These are phyloP conservation scores for Nakataea oryzae DNA, from an alignment of 2,329 filamentous ascomycete genomes.

Conservation along the genomic window DNA sequence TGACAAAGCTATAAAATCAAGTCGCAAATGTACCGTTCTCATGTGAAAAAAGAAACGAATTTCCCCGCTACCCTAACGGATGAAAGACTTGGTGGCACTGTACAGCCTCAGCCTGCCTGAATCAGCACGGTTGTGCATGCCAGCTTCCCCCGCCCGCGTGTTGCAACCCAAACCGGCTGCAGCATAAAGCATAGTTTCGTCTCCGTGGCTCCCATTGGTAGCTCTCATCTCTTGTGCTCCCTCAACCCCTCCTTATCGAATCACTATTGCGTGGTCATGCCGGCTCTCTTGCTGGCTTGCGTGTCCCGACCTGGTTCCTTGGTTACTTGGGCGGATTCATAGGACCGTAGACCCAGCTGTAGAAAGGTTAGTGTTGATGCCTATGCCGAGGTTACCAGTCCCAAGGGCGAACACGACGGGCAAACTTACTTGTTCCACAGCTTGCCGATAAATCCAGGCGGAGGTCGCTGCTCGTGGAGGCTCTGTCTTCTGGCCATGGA, in stretches of 20 bases:
- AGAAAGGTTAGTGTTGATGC: background rate
- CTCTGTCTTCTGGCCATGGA: conserved; percentile 39
- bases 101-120: background rate
- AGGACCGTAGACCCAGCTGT: conserved; percentile 2
- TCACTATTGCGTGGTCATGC: background rate
- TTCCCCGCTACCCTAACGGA: background rate
- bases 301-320: background rate
- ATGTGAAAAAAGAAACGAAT: background rate
- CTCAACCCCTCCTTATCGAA: background rate
- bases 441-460: conserved; percentile 38
- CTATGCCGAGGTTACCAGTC: background rate
- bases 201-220: background rate
- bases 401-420: too few relatives aligned
- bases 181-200: background rate
- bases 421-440: conserved; percentile 49
- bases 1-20: background rate
- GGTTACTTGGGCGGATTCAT: background rate
- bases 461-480: conserved; percentile 40
- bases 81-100: background rate
- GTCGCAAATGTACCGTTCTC: background rate
- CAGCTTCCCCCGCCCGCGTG: background rate
- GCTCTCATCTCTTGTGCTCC: background rate
- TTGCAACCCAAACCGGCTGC: background rate
- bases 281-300: background rate
- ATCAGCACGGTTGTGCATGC: background rate